phyloP scores from a whole-genome alignment of 176 grass and related monocot genomes.

The Carex pumila region DNA sequence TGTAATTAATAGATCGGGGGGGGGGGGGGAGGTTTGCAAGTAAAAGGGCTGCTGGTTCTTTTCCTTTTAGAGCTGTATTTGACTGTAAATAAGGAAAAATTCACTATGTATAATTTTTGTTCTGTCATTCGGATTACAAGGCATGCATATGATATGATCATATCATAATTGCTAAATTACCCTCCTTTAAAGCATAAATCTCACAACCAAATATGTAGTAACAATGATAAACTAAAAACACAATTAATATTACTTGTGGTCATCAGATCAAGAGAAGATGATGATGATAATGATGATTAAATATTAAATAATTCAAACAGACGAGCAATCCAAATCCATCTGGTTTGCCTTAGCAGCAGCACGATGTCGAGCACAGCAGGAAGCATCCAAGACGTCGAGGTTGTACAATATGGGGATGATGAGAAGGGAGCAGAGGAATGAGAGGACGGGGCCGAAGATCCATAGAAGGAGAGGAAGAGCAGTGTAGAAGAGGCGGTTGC shows the following conservation, averaged over 20 bases:
- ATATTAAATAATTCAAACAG: not conserved
- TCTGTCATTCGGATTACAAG: not conserved
- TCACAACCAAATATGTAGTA: not conserved
- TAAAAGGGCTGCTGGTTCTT: not conserved
- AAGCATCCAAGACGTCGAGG: constrained; percentile 38
- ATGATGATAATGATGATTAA: not conserved
- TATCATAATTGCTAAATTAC: not conserved
- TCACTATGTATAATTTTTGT: not conserved
- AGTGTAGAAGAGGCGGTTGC: constrained; percentile 81
- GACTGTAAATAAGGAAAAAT: not conserved
- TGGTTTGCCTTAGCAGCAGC: not conserved
- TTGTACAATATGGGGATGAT: constrained; percentile 76
- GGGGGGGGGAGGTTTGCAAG: no score
- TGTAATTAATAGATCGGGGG: not conserved
- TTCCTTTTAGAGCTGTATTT: no score
- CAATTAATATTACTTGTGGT: not conserved
- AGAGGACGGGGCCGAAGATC: constrained; percentile 88
- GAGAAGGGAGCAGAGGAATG: constrained; percentile 48
- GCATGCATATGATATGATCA: not conserved
- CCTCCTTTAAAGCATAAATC: not conserved
- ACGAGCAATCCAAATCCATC: not conserved
- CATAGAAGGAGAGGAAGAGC: constrained; percentile 67
- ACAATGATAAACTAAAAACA: not conserved
- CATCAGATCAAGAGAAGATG: not conserved
- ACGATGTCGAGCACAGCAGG: not conserved